Conservation (phyloP, 1,284 basidiomycete species). For the Wolfiporia cocos region DNA sequence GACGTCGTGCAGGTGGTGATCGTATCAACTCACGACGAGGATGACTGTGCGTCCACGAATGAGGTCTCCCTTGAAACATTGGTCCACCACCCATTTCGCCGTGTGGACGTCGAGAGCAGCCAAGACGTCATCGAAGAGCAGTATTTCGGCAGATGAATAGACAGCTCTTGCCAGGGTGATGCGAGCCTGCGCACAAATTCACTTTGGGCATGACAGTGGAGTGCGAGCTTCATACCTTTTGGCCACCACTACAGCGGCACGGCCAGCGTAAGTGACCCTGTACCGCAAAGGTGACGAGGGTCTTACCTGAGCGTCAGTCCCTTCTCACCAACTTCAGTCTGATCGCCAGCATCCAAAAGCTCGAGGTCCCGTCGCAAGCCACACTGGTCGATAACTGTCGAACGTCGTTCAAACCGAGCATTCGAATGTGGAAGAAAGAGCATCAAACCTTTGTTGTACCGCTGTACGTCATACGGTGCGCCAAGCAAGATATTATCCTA, state of each 20-base stretch:
- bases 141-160: slow-evolving; percentile 53
- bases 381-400: slow-evolving; percentile 51
- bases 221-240: slow-evolving; percentile 46
- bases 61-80: slow-evolving; percentile 64
- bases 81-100: slow-evolving; percentile 69
- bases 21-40: slow-evolving; percentile 47
- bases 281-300: too few relatives aligned
- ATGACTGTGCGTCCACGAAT: slow-evolving; percentile 63
- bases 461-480: slow-evolving; percentile 8
- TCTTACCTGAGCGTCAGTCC: slow-evolving; percentile 46
- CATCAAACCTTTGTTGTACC: neutral
- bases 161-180: slow-evolving; percentile 71
- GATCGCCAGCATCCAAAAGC: slow-evolving; percentile 63
- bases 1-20: neutral
- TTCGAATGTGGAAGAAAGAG: too few relatives aligned
- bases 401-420: too few relatives aligned
- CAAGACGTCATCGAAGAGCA: slow-evolving; percentile 56
- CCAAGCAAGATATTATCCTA: slow-evolving; percentile 40
- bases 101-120: slow-evolving; percentile 55
- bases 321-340: slow-evolving; percentile 62
- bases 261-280: too few relatives aligned
- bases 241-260: slow-evolving; percentile 52
- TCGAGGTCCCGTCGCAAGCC: slow-evolving; percentile 54
- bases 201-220: neutral
- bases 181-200: slow-evolving; percentile 43